Conservation (phyloP, 108 stramenopile genomes). For the Seminavis robusta region DNA sequence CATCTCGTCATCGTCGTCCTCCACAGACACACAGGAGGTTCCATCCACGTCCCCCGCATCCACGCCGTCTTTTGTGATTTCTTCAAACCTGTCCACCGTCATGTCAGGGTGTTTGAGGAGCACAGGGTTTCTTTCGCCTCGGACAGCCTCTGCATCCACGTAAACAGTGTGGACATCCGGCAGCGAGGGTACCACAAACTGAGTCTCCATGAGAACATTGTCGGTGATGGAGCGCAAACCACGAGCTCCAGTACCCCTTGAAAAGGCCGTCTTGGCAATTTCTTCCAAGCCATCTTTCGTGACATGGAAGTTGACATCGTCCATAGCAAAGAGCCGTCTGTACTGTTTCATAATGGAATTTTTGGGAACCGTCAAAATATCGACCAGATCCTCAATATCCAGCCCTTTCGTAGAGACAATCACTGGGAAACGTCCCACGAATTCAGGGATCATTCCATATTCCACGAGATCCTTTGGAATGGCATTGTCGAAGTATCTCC, state of each 20-base stretch:
- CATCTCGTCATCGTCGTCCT: too few relatives aligned
- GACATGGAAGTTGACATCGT: constrained; percentile 92
- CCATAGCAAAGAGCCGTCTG: constrained; percentile 91
- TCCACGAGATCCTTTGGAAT: constrained; percentile 93
- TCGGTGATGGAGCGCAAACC: constrained; percentile 95
- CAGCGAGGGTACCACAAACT: constrained; percentile 89
- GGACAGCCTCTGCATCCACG: constrained; percentile 87
- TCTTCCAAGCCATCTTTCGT: constrained; percentile 89
- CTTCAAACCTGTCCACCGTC: constrained; percentile 75
- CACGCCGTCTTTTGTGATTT: constrained; percentile 42
- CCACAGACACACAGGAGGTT: too few relatives aligned
- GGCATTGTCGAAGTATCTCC: constrained; percentile 84
- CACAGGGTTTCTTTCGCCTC: constrained; percentile 81
- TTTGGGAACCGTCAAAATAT: constrained; percentile 94
- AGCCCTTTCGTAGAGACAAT: constrained; percentile 94
- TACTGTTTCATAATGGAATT: constrained; percentile 98
- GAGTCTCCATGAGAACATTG: constrained; percentile 90
- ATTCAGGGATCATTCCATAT: constrained; percentile 97
- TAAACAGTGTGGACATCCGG: constrained; percentile 90
- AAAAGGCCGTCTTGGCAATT: constrained; percentile 87
- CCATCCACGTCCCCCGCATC: constrained; percentile 58
- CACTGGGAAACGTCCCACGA: constrained; percentile 95
- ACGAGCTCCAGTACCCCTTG: constrained; percentile 92
- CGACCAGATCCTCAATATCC: constrained; percentile 82
- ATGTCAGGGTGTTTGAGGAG: constrained; percentile 71